Evolutionary conservation across 441 rosid genomes (phyloP), one percentile per base, ranked within the genome.

Genomic region (Jatropha podagrica): DNA sequence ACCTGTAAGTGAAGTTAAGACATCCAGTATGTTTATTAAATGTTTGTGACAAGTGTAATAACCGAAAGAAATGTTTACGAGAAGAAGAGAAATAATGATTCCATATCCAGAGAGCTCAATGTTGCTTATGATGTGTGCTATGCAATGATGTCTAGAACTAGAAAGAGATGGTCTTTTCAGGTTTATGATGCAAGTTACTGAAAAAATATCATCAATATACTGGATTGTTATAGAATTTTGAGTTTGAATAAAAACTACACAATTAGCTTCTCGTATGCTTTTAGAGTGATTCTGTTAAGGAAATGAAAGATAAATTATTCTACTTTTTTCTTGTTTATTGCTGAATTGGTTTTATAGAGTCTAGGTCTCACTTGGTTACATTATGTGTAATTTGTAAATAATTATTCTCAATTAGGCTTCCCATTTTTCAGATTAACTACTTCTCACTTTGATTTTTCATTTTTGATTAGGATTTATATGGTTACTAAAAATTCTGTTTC

Each of bases 401-500:
- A n/a, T 48, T 11, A 2, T 68, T 68, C 59, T 68, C 58, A 26
- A 15, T 18, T 49, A 42, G 71, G 56, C 27, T 68, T 49, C 9
- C 10, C 41, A 27, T 49, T 1, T 68, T 32, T 68, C 20, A 17
- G 26, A 42, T 62, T 59, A 23, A 14, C 54, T 18, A 4, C 71
- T 23, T 59, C 20, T n/a, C 23, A 40, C 4, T 40, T 37, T 77
- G 14, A 7, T 1, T 52, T 56, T 51, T 62, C 60, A 6, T 32
- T 18, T 73, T 69, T 75, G 44, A 27, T 72, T 18, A 63, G 4
- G 51, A 61, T 54, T 56, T 40, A n/a, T 48, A 20, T n/a, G 71
- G 64, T 77, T 68, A 76, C 42, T 74, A n/a, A 18, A 68, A 48
- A 8, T 72, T 73, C 77, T 73, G 60, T 78, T 78, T 73, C 41